Conservation (phyloP, 805 yeast genomes). For the Wickerhamomyces chaumierensis region DNA sequence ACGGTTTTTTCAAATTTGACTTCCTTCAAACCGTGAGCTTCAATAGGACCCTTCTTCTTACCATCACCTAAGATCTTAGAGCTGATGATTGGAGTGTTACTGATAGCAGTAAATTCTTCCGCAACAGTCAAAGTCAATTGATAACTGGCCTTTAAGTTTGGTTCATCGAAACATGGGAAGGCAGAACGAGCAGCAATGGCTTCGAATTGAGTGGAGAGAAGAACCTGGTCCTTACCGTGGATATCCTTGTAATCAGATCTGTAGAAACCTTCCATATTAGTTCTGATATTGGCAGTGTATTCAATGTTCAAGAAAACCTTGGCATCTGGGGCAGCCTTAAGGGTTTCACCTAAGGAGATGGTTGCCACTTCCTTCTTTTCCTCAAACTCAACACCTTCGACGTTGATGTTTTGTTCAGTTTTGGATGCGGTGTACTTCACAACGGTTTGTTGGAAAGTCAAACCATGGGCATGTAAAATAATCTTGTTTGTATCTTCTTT, state of each 20-base stretch:
- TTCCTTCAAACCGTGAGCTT: slow-evolving; percentile 15
- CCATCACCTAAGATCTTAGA: slow-evolving; percentile 33
- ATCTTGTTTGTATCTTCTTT: slow-evolving; percentile 34
- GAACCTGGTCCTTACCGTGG: slow-evolving; percentile 54
- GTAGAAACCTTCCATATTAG: slow-evolving; percentile 74
- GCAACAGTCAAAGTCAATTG: slow-evolving; percentile 50
- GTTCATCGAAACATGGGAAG: slow-evolving; percentile 80
- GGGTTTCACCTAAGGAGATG: slow-evolving; percentile 38
- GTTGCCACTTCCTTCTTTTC: slow-evolving; percentile 51
- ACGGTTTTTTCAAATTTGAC: slow-evolving; percentile 60
- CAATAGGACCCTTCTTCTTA: slow-evolving; percentile 37
- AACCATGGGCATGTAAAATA: slow-evolving; percentile 48
- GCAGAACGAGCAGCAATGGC: slow-evolving; percentile 79
- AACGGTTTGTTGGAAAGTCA: slow-evolving; percentile 39
- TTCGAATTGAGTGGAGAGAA: slow-evolving; percentile 79
- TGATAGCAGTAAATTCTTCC: slow-evolving; percentile 43
- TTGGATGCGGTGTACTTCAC: slow-evolving; percentile 26
- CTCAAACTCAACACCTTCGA: slow-evolving; percentile 27
- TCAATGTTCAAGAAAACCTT: slow-evolving; percentile 33
- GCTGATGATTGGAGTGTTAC: slow-evolving; percentile 53
- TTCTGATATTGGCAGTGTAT: slow-evolving; percentile 51
- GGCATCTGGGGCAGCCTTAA: slow-evolving; percentile 23
- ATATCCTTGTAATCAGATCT: slow-evolving; percentile 49
- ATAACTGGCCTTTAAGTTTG: slow-evolving; percentile 66
- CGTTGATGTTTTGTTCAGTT: slow-evolving; percentile 12